Evolutionary conservation across 1,284 basidiomycete species (phyloP).

Genomic region (Tilletia horrida): DNA sequence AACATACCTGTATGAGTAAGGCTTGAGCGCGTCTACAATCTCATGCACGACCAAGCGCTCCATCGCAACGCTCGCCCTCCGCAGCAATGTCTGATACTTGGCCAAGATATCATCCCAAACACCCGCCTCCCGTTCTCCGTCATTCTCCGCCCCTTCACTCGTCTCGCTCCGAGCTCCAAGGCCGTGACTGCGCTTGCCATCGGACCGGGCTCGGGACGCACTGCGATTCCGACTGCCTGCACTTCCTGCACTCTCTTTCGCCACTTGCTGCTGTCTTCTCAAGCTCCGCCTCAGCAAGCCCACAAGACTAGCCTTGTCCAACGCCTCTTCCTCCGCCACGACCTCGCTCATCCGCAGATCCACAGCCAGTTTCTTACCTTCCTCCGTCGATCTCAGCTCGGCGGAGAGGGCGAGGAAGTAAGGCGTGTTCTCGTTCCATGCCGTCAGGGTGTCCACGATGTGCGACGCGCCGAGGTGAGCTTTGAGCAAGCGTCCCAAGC

Average conservation of each 20-base stretch:
- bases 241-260: conserved; percentile 6
- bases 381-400: conserved; percentile 28
- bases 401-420: conserved; percentile 43
- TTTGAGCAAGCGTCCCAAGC: conserved; percentile 44
- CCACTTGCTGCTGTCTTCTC: conserved; percentile 32
- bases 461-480: conserved; percentile 40
- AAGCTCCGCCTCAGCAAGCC: conserved; percentile 37
- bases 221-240: conserved; percentile 2
- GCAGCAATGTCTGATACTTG: conserved; percentile 33
- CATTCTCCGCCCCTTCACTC: conserved; percentile 18
- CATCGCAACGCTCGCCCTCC: conserved; percentile 30
- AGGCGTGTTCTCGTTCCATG: conserved; percentile 33
- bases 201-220: not conserved
- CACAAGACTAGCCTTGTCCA: conserved; percentile 45
- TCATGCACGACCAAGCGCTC: conserved; percentile 42
- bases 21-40: conserved; percentile 35
- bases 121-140: conserved; percentile 23
- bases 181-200: not conserved
- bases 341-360: conserved; percentile 28
- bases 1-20: conserved; percentile 24
- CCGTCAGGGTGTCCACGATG: conserved; percentile 36
- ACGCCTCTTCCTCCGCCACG: conserved; percentile 29
- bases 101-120: conserved; percentile 42
- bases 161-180: conserved; percentile 8
- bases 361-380: conserved; percentile 26